These are phyloP conservation scores for Pachysandra terminalis DNA, from an alignment of 164 flowering plant species.

Conservation along the genomic window DNA sequence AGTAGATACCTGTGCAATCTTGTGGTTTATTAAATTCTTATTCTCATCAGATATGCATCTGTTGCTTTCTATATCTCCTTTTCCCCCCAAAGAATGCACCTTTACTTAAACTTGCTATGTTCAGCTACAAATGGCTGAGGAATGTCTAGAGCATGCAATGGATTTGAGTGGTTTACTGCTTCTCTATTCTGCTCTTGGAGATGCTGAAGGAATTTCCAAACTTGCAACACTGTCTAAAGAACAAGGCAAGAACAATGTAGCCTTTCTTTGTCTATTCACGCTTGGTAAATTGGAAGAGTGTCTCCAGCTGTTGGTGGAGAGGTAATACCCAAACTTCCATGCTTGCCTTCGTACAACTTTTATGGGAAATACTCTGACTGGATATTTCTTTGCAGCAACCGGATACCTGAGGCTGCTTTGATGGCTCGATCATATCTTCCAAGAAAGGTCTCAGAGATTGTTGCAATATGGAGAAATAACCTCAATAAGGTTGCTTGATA, in stretches of 20 bases:
- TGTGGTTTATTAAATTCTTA: background rate
- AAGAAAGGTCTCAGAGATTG: slow-evolving; percentile 95
- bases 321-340: slow-evolving; percentile 37
- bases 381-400: slow-evolving; percentile 53
- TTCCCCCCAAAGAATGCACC: background rate
- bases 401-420: slow-evolving; percentile 99
- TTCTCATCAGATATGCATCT: background rate
- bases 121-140: slow-evolving; percentile 97
- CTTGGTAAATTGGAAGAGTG: slow-evolving; percentile 95
- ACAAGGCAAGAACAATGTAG: slow-evolving; percentile 94
- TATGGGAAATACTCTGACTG: too few relatives aligned
- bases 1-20: too few relatives aligned
- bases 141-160: slow-evolving; percentile 77
- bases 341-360: background rate
- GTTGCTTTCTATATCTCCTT: background rate
- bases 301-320: slow-evolving; percentile 86
- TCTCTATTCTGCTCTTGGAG: slow-evolving; percentile 91
- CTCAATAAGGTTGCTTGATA: slow-evolving; percentile 65
- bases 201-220: slow-evolving; percentile 77
- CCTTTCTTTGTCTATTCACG: slow-evolving; percentile 88
- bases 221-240: slow-evolving; percentile 88
- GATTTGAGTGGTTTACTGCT: slow-evolving; percentile 94
- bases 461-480: slow-evolving; percentile 89
- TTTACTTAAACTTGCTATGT: slow-evolving; percentile 10
- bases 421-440: slow-evolving; percentile 99